Base-by-base conservation (phyloP, 2,329 filamentous ascomycete genomes). In the Ceratocystis huliohia region DNA sequence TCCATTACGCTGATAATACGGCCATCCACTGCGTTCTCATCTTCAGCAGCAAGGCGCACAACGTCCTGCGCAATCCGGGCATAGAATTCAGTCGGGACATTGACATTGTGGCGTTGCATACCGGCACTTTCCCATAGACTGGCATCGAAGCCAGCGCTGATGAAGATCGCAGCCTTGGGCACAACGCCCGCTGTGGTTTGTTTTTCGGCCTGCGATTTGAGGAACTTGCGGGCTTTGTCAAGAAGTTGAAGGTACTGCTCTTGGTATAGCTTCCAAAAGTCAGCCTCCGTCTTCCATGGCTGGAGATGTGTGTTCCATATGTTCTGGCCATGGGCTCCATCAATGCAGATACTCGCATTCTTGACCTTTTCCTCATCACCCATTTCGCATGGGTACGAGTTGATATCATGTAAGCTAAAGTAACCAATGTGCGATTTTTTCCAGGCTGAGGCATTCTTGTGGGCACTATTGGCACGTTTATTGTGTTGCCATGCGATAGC, bases 261-360 rank as follows among this genome's bases (percentile, higher is more conserved):
- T 70, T 92, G 85, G 74, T 99, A 99, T 7, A 96, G 77, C 22
- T 81, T 77, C 93, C 94, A 99, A 72, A 99, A 99, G 25, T 96
- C 91, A 6, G 84, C 78, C 50, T 88, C 83, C 0, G 84, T 88
- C 73, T 88, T 88, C 91, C 93, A 99, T 0, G 88, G 80, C 71
- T 96, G 87, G 44, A 99, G 78, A 73, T 99, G 95, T 30, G 97
- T 87, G 72, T 99, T 99, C 91, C 94, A 97, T 64, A 97, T 85
- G 7, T 85, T 93, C 74, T 99, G 94, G 0, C 90, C 88, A 73
- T 99, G 94, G 0, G 93, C 91, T 72, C 92, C 92, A 68, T 97
- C 92, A 69, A 99, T 87, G 74, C 95, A 97, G 30, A 96, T 77
- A 77, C 92, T 96, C 1, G 95, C 94, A 71, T 93, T 96, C 73